phyloP scores from a whole-genome alignment of 2,329 filamentous ascomycete species.

The Fusarium sp. region DNA sequence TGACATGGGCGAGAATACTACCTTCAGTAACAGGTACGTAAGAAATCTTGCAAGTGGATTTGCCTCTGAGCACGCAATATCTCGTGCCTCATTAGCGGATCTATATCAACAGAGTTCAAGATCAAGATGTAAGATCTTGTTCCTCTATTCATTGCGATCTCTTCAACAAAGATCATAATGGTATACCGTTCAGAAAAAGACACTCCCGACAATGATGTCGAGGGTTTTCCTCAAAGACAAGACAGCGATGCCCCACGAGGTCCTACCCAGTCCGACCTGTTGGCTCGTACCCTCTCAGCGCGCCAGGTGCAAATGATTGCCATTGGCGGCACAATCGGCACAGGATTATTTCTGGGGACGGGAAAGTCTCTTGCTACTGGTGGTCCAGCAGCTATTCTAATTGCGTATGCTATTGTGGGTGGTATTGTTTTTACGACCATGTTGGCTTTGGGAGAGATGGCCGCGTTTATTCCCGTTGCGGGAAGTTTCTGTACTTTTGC shows the following conservation, averaged over 20 bases:
- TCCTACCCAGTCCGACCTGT: constrained; percentile 54
- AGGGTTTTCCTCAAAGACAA: constrained; percentile 18
- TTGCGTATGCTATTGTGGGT: constrained; percentile 67
- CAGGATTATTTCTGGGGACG: constrained; percentile 71
- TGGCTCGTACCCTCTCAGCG: constrained; percentile 66
- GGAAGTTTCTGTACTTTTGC: constrained; percentile 66
- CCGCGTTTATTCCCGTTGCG: constrained; percentile 62
- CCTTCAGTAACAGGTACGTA: constrained; percentile 23
- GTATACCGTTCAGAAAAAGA: constrained; percentile 13
- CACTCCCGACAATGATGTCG: constrained; percentile 35
- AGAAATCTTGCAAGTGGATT: constrained; percentile 29
- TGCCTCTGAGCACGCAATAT: constrained; percentile 45
- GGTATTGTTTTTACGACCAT: constrained; percentile 69
- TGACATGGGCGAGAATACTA: constrained; percentile 24
- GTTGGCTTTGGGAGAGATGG: constrained; percentile 70
- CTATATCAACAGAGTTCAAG: not conserved
- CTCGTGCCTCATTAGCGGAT: constrained; percentile 34
- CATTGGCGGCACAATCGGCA: constrained; percentile 69
- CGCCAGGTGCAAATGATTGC: constrained; percentile 78
- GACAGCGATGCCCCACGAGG: constrained; percentile 5
- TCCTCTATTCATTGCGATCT: not conserved
- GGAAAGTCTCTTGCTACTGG: constrained; percentile 69
- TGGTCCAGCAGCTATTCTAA: constrained; percentile 68
- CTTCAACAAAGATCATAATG: constrained; percentile 1
- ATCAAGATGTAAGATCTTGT: not conserved